Base-by-base conservation (phyloP, 257 asterid genomes). In the Petrea volubilis region DNA sequence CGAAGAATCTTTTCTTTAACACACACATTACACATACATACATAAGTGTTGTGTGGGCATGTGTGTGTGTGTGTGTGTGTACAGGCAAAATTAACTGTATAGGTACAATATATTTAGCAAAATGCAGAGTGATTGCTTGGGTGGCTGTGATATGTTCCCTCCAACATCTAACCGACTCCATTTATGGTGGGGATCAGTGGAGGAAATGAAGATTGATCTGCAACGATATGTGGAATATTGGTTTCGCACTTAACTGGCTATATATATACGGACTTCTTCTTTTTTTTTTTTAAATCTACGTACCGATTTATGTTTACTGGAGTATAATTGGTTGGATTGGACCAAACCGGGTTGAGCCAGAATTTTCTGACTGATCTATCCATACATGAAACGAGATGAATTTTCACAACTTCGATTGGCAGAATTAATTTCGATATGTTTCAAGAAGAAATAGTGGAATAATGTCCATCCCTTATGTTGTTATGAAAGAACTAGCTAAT, bases 151-250 rank as follows among this genome's bases (percentile, higher is more conserved):
- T 61, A 70, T 75, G 81, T 80, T 75, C 76, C 83, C 79, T 71
- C 79, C 84, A 80, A 73, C 79, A 77, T 52, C 77, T 43, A 68
- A 77, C 70, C 61, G 69, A 77, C 82, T 79, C 79, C 75, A 73
- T 77, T 77, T 70, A 74, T 70, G 61, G 71, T 23, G 73, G 28
- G 59, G 67, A n/a, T n/a, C n/a, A 15, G 74, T 31, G 64, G 43
- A 60, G 18, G 20, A 70, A 20, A n/a, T 27, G 55, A 66, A 33
- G 52, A 57, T 2, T 63, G n/a, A 55, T 74, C 57, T 73, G 5
- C 27, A 14, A 50, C 21, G 12, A 4, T 51, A 24, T 56, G 18
- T 56, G 6, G 2, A 46, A 23, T 63, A 62, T 67, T 41, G 60
- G 18, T 75, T 70, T 75, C 72, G 69, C 75, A 55, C 67, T 63